phyloP scores from a whole-genome alignment of 140 eudicot species.

The Stevia rebaudiana region DNA sequence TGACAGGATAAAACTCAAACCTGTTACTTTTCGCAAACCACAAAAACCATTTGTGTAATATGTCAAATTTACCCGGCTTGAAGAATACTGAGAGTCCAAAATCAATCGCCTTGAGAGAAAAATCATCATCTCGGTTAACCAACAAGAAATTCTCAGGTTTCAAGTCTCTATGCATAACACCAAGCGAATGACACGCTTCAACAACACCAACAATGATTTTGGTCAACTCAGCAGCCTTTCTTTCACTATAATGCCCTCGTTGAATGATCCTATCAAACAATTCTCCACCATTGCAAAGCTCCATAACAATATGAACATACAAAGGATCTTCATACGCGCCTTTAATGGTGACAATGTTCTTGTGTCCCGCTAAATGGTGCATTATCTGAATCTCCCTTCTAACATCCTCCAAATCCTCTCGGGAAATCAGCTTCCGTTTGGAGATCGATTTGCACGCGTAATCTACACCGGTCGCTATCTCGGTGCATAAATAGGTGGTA shows the following conservation, averaged over 20 bases:
- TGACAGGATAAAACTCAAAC: too few species aligned
- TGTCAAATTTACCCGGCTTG: slow-evolving; percentile 62
- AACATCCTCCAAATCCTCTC: slow-evolving; percentile 91
- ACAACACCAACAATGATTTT: slow-evolving; percentile 93
- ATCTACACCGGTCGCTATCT: slow-evolving; percentile 51
- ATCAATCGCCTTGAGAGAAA: slow-evolving; percentile 97
- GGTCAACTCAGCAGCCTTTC: slow-evolving; percentile 88
- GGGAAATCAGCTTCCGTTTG: slow-evolving; percentile 74
- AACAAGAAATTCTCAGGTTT: slow-evolving; percentile 93
- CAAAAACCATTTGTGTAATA: too few species aligned
- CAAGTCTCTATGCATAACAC: slow-evolving; percentile 96
- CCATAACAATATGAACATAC: slow-evolving; percentile 91
- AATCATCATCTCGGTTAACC: slow-evolving; percentile 90
- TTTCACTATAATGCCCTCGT: slow-evolving; percentile 83
- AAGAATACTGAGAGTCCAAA: slow-evolving; percentile 93
- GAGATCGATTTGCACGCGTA: slow-evolving; percentile 89
- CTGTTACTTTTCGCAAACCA: too few species aligned
- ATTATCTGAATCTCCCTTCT: slow-evolving; percentile 97
- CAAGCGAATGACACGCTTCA: slow-evolving; percentile 90
- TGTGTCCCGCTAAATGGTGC: slow-evolving; percentile 96
- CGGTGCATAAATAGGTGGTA: slow-evolving; percentile 75
- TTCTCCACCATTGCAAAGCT: slow-evolving; percentile 85
- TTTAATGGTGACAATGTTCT: slow-evolving; percentile 72
- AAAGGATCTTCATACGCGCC: slow-evolving; percentile 93
- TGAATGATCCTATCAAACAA: slow-evolving; percentile 89